Evolutionary conservation across 2,329 filamentous ascomycete species (phyloP).

Genomic region (Macrophomina tecta): DNA sequence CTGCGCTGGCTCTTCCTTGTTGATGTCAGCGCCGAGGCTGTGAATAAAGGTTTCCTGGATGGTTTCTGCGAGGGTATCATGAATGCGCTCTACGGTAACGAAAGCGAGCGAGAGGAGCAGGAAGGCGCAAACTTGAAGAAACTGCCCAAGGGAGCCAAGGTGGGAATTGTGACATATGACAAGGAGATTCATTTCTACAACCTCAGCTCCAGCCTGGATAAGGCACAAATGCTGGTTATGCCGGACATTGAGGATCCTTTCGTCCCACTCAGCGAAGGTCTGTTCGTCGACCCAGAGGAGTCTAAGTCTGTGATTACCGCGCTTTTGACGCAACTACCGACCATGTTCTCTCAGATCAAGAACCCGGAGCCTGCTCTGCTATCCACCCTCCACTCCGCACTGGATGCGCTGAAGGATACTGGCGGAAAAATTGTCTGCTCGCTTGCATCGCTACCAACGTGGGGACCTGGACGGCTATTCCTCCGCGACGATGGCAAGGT

Average conservation of each 20-base stretch:
- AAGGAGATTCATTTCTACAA: slow-evolving; percentile 99
- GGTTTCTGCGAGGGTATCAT: slow-evolving; percentile 90
- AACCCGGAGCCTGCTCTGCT: slow-evolving; percentile 89
- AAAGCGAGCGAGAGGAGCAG: slow-evolving; percentile 56
- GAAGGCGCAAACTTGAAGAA: slow-evolving; percentile 56
- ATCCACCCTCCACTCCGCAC: slow-evolving; percentile 80
- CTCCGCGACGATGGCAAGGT: slow-evolving; percentile 88
- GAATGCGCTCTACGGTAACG: slow-evolving; percentile 79
- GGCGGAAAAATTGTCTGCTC: slow-evolving; percentile 94
- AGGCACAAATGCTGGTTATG: slow-evolving; percentile 99
- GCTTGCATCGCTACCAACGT: slow-evolving; percentile 85
- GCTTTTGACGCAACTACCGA: slow-evolving; percentile 82
- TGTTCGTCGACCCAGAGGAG: slow-evolving; percentile 94
- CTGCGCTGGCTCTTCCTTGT: slow-evolving; percentile 89
- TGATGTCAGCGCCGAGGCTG: slow-evolving; percentile 89
- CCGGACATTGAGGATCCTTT: slow-evolving; percentile 97
- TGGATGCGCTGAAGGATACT: slow-evolving; percentile 82
- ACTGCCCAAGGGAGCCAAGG: slow-evolving; percentile 79
- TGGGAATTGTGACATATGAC: slow-evolving; percentile 95
- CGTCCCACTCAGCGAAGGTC: slow-evolving; percentile 84
- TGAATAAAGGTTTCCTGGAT: slow-evolving; percentile 88
- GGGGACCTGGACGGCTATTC: slow-evolving; percentile 84
- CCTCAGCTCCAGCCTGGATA: slow-evolving; percentile 76
- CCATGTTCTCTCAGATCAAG: slow-evolving; percentile 85
- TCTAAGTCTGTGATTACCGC: slow-evolving; percentile 85